These are phyloP conservation scores for Annona squamosa DNA, from an alignment of 164 flowering plant genomes.

Conservation along the genomic window DNA sequence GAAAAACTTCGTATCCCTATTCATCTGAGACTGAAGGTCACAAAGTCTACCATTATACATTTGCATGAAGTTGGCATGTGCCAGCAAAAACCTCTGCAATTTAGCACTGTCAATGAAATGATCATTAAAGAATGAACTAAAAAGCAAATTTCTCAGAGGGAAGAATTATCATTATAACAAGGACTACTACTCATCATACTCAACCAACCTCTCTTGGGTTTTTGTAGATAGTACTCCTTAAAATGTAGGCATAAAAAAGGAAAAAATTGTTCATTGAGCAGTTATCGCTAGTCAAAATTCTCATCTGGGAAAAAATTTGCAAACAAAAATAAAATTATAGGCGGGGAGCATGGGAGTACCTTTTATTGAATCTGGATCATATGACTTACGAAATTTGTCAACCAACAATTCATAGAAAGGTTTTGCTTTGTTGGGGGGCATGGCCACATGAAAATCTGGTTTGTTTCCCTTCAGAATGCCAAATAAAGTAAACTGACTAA, in stretches of 20 bases:
- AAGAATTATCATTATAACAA: neutral
- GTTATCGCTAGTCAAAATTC: neutral
- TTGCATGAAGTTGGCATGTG: too few relatives aligned
- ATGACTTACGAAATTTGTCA: constrained; percentile 59
- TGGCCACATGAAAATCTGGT: constrained; percentile 97
- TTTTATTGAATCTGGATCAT: constrained; percentile 54
- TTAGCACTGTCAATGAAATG: too few relatives aligned
- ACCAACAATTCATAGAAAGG: constrained; percentile 77
- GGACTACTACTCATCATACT: neutral
- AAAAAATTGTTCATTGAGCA: neutral
- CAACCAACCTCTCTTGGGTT: neutral
- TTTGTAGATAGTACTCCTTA: neutral
- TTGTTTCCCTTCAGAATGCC: constrained; percentile 92
- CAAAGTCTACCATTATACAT: too few relatives aligned
- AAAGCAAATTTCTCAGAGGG: too few relatives aligned
- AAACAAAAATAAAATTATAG: neutral
- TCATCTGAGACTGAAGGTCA: too few relatives aligned
- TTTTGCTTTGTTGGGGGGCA: constrained; percentile 83
- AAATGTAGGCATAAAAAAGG: neutral
- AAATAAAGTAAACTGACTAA: constrained; percentile 91
- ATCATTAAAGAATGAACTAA: too few relatives aligned
- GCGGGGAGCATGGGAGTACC: constrained; percentile 27
- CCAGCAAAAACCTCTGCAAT: too few relatives aligned
- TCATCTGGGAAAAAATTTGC: neutral
- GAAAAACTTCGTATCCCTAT: too few relatives aligned